These are phyloP conservation scores for Tetrapyrgos nigripes DNA, from an alignment of 1,284 basidiomycete species.

Conservation along the genomic window DNA sequence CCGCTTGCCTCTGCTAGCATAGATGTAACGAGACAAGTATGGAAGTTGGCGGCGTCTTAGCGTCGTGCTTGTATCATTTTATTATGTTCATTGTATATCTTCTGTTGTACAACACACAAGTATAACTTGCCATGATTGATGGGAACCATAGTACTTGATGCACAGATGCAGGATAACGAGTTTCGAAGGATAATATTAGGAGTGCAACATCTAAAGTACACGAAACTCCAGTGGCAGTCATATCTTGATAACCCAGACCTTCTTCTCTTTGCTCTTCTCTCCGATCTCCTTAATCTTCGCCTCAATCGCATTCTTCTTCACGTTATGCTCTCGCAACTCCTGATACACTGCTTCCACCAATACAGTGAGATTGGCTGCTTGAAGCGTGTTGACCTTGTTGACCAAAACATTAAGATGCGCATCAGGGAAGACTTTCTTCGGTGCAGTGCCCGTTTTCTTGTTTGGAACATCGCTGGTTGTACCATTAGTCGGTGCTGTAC, in stretches of 20 bases:
- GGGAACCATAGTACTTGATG: too few species aligned
- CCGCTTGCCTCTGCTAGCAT: constrained; percentile 40
- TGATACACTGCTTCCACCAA: constrained; percentile 77
- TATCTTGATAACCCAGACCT: constrained; percentile 71
- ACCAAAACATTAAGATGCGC: constrained; percentile 63
- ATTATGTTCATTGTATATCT: too few species aligned
- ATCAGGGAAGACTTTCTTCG: constrained; percentile 74
- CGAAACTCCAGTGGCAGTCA: too few species aligned
- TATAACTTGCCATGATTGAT: too few species aligned
- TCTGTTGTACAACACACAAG: too few species aligned
- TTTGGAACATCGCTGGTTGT: constrained; percentile 13
- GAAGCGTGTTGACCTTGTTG: constrained; percentile 58
- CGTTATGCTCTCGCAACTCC: constrained; percentile 66
- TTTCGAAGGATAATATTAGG: not conserved
- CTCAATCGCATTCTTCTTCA: constrained; percentile 85
- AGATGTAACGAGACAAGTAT: constrained; percentile 53
- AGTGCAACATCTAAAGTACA: too few species aligned
- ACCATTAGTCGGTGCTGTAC: not conserved
- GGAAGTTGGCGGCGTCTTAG: constrained; percentile 59
- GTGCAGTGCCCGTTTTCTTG: constrained; percentile 39
- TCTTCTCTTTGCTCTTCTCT: constrained; percentile 73
- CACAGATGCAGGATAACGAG: not conserved
- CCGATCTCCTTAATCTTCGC: constrained; percentile 77
- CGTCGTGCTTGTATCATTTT: too few species aligned
- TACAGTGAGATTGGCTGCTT: constrained; percentile 64